Evolutionary conservation across 257 asterid genomes (phyloP), one percentile per base, ranked within the genome.

Genomic region (Solanum megistacrolobum): DNA sequence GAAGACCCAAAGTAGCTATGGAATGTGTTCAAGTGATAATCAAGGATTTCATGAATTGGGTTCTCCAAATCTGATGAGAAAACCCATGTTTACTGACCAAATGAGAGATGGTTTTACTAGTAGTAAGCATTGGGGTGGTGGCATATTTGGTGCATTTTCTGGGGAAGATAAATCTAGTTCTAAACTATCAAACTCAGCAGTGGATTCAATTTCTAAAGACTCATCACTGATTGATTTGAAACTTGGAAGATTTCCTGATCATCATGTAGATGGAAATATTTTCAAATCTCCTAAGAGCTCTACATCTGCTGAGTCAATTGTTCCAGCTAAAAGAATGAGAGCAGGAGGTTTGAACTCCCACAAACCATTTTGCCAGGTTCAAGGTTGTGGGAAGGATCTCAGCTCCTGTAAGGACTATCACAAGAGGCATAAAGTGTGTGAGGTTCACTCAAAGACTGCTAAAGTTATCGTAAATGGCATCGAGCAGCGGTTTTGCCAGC

Each of bases 361-460:
- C 81, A 90, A 32, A 65, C 86, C 94, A 79, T 89, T 48, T 52
- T 92, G 94, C 85, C 94, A 92, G 88, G 94, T 91, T 38, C 88
- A 82, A 65, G 94, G 94, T 39, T 92, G 94, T 88, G 86, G 83
- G 83, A 91, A 87, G 88, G 94, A 92, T 87, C 94, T 92, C 35
- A 88, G 89, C 88, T 83, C 91, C 72, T 91, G 85, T 65, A 92
- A 92, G 65, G 92, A 92, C 75, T 92, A 92, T 81, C 91, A 92
- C 58, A 91, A 89, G 89, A 91, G 93, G 91, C 94, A 92, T 83
- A 92, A 91, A 88, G 94, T 92, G n/a, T 92, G 94, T 62, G 94
- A 89, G 87, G 89, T 88, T 90, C 94, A 92, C 87, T 89, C 94
- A 14, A 92, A 92, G 87, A 90, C 92, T 16, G 55, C 92, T 46